Evolutionary conservation across 2,329 filamentous ascomycete species (phyloP), one percentile per base, ranked within the genome.

Genomic region (Cryphonectria radicalis): DNA sequence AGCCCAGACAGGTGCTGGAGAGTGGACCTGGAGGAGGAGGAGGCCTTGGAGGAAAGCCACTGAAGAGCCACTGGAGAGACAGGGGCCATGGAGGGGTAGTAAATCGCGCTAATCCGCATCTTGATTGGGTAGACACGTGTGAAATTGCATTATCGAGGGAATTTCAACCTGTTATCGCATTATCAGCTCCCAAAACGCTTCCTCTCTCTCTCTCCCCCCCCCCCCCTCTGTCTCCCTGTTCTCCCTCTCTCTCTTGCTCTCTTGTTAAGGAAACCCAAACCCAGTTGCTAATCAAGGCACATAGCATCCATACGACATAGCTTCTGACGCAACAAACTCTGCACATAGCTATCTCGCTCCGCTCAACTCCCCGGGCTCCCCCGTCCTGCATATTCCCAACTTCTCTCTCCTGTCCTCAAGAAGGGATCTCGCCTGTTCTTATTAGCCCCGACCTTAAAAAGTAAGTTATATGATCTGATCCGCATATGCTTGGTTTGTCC

Each of bases 271-370:
- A 35, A 65, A 46, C 42, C 19, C 28, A 35, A 65, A 46, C 42
- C 19, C 28, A 53, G 43, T 32, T 25, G 63, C 63, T 22, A 65
- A 65, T 50, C 70, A 71, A 67, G 63, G 66, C 65, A 62, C 70
- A 67, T 70, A 70, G 62, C 64, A 67, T 46, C 64, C 59, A 70
- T 62, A 62, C 42, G 28, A 66, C 37, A 40, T 37, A 68, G 60
- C 71, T 69, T 73, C 66, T 73, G 71, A 73, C 71, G 71, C 71
- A 71, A 73, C 63, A 73, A 66, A 69, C 63, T 67, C 32, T 65
- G 69, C 70, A 69, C 60, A 46, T 50, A 25, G 55, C 55, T 57
- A 37, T 73, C 66, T 71, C 63, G 63, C 66, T 66, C 66, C 43
- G n/a, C 66, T 35, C 43, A 67, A 57, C 63, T 63, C 35, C 43